Evolutionary conservation across 306 rosid species (phyloP), one percentile per base, ranked within the genome.

Genomic region (Quercus agrifolia): DNA sequence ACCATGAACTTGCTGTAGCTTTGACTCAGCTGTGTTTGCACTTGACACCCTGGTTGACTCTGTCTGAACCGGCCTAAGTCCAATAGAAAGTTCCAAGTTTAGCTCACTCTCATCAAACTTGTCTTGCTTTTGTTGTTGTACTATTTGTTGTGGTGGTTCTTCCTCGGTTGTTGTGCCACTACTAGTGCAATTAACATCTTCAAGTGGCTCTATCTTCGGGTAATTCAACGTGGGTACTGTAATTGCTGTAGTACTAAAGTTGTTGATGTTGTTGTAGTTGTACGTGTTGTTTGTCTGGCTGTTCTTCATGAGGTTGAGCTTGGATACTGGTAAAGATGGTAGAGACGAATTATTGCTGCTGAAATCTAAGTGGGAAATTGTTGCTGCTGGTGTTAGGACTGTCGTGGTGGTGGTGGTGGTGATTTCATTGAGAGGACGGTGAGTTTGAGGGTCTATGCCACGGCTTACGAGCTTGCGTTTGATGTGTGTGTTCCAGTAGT

Each of bases 401-500:
- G 46, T 41, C 10, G 66, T 1, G 35, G 84, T 35, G 21, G 75
- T 33, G 18, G 44, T 38, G 5, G 72, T 2, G 20, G 77, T 52
- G 25, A 89, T 4, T 31, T 86, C 86, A 59, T 83, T 84, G 19
- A 91, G 63, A 4, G 91, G 90, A 15, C 89, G 89, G 82, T 91
- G 95, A 2, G 95, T 89, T 49, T 91, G 91, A 0, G 95, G 95
- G 74, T 91, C 89, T 31, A 87, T 80, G 41, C 95, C 93, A 0
- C 89, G 85, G 76, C 49, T 79, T 23, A 89, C 81, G 74, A 91
- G 96, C 82, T 89, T 89, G 17, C 96, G 87, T 84, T 89, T 91
- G 83, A 91, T 86, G 86, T 91, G 93, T 1, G 96, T 89, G 80
- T 91, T 91, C 95, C 95, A 91, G 61, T 91, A 91, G 71, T 91